A percentile compares a stretch with the other conserved stretches of the same genome.
These are phyloP conservation scores for Raddia distichophylla DNA, from an alignment of 176 grass and related monocot species.

Conservation along the genomic window DNA sequence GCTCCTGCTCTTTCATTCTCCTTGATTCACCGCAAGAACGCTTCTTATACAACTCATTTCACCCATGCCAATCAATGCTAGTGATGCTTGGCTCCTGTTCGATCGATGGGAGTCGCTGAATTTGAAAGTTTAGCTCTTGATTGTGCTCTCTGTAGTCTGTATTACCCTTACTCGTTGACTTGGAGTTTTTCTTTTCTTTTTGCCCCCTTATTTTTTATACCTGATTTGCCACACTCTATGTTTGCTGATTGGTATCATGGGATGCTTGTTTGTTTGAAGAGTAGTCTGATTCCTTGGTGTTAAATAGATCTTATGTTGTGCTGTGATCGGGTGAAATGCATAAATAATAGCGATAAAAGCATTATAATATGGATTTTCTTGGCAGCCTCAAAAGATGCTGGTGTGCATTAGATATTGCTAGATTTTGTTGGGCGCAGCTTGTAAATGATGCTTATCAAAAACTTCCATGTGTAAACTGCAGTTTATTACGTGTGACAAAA, in stretches of 20 bases:
- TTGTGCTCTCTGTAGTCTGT: background rate
- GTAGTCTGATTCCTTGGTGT: background rate
- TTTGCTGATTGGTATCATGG: background rate
- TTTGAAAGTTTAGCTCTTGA: background rate
- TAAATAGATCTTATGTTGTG: background rate
- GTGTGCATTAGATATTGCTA: conserved; percentile 19
- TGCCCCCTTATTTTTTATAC: background rate
- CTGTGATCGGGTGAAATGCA: background rate
- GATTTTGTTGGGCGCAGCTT: conserved; percentile 5
- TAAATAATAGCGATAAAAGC: background rate
- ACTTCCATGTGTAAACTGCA: background rate
- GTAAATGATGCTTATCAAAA: background rate
- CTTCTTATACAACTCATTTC: background rate
- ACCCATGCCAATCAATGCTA: background rate
- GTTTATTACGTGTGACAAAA: background rate
- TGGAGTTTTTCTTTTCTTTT: background rate
- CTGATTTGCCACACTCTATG: background rate
- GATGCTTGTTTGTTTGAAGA: background rate
- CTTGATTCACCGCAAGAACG: too few species aligned
- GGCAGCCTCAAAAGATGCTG: background rate
- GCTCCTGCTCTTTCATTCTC: background rate
- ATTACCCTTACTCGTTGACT: background rate
- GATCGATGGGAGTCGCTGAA: background rate
- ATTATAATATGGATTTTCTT: background rate
- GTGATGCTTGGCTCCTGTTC: background rate